A percentile compares a stretch with the other conserved stretches of the same genome.
Evolutionary conservation across 2,329 filamentous ascomycete genomes (phyloP).

Genomic region (Aspergillus piperis): DNA sequence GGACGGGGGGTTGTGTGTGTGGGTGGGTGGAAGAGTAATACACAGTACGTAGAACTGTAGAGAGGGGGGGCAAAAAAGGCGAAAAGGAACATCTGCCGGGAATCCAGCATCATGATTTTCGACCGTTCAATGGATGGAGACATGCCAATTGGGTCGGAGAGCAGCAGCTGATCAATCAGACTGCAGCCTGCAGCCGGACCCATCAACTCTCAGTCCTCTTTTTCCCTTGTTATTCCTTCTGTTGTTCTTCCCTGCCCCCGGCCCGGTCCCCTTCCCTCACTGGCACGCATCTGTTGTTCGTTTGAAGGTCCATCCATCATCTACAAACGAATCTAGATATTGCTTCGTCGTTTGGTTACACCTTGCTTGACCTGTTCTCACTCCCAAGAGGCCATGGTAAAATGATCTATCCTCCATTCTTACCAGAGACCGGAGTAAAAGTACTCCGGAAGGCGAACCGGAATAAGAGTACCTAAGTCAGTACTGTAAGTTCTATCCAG

Average conservation of each 20-base stretch:
- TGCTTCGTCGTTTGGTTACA: neutral
- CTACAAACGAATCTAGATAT: neutral
- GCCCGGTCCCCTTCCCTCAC: neutral
- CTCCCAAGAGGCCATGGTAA: neutral
- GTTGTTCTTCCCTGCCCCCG: neutral
- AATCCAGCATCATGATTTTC: conserved; percentile 8
- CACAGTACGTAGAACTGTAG: too few relatives aligned
- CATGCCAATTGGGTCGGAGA: conserved; percentile 11
- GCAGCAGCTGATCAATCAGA: conserved; percentile 14
- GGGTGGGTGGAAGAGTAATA: too few relatives aligned
- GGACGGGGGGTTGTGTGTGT: too few relatives aligned
- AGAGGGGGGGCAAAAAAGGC: neutral
- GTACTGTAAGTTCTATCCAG: too few relatives aligned
- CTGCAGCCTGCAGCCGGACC: neutral
- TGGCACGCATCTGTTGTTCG: neutral
- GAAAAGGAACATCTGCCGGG: neutral
- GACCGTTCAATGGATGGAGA: conserved; percentile 7
- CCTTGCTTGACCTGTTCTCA: neutral
- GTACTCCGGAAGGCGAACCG: neutral
- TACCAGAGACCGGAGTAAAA: neutral
- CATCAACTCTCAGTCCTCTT: neutral
- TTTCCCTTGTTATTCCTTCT: neutral
- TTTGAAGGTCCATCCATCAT: neutral
- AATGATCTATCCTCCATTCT: neutral
- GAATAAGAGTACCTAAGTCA: too few relatives aligned